These are phyloP conservation scores for Fistulinella cinereoalba DNA, from an alignment of 1,284 basidiomycete genomes.

Conservation along the genomic window DNA sequence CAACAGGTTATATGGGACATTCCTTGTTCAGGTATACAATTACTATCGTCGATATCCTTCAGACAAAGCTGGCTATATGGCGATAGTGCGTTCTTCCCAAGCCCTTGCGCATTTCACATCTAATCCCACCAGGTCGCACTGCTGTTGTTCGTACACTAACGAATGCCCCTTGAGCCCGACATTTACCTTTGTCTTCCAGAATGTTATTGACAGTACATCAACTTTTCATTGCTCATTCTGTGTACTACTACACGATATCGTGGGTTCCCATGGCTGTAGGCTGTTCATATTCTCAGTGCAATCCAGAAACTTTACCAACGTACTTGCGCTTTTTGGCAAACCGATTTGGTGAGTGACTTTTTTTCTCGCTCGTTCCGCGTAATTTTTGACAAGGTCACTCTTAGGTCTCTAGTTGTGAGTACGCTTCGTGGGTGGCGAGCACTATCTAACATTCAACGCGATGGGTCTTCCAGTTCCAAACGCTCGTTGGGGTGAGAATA, in stretches of 20 bases:
- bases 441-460: neutral
- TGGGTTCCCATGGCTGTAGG: constrained; percentile 27
- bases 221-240: constrained; percentile 49
- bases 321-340: constrained; percentile 38
- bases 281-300: constrained; percentile 8
- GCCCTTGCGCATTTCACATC: neutral
- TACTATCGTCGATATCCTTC: constrained; percentile 56
- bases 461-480: constrained; percentile 46
- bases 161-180: neutral
- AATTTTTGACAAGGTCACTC: constrained; percentile 9
- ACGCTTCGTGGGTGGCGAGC: neutral
- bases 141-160: constrained; percentile 21
- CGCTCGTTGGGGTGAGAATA: constrained; percentile 52
- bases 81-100: constrained; percentile 42
- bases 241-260: constrained; percentile 58
- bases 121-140: constrained; percentile 15
- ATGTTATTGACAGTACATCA: constrained; percentile 51
- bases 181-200: constrained; percentile 35
- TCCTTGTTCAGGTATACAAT: constrained; percentile 50
- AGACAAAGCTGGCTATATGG: constrained; percentile 53
- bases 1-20: constrained; percentile 46
- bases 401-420: constrained; percentile 28
- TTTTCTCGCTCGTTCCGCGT: neutral
- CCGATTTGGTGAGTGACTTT: constrained; percentile 46
- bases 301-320: constrained; percentile 47